Percentiles rank a stretch among this genome's conserved stretches.
These are phyloP conservation scores for Bidens hawaiensis DNA, from an alignment of 140 eudicot genomes.

Conservation along the genomic window DNA sequence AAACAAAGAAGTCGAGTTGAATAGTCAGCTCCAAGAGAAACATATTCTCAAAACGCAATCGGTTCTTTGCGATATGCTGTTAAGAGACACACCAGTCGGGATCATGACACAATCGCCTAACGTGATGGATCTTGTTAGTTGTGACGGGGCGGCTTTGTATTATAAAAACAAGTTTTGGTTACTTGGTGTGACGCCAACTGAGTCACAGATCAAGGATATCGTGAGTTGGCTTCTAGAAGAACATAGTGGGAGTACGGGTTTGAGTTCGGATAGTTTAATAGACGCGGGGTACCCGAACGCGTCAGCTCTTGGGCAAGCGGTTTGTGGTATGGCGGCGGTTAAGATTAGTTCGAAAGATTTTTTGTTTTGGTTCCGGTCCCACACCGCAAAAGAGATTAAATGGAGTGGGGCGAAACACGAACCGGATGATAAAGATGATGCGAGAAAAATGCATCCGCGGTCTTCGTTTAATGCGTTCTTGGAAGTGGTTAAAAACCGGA, in stretches of 20 bases:
- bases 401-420: conserved; percentile 79
- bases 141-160: conserved; percentile 65
- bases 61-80: conserved; percentile 66
- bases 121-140: conserved; percentile 63
- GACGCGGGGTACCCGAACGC: conserved; percentile 68
- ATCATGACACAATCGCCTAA: conserved; percentile 65
- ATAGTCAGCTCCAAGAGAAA: conserved; percentile 55
- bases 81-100: conserved; percentile 54
- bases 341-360: conserved; percentile 47
- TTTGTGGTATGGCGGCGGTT: conserved; percentile 69
- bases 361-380: conserved; percentile 68
- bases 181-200: conserved; percentile 57
- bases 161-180: conserved; percentile 45
- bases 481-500: conserved; percentile 56
- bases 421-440: conserved; percentile 56
- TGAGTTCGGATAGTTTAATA: conserved; percentile 62
- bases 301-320: conserved; percentile 44
- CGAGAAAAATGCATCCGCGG: conserved; percentile 62
- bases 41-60: conserved; percentile 56
- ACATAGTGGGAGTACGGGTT: conserved; percentile 48
- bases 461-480: conserved; percentile 64
- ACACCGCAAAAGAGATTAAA: conserved; percentile 61
- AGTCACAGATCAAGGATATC: conserved; percentile 46
- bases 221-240: conserved; percentile 54
- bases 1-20: conserved; percentile 61